A percentile compares a stretch with the other conserved stretches of the same genome.
phyloP scores from a whole-genome alignment of 208 protist genomes.

The Trypanosoma caninum region DNA sequence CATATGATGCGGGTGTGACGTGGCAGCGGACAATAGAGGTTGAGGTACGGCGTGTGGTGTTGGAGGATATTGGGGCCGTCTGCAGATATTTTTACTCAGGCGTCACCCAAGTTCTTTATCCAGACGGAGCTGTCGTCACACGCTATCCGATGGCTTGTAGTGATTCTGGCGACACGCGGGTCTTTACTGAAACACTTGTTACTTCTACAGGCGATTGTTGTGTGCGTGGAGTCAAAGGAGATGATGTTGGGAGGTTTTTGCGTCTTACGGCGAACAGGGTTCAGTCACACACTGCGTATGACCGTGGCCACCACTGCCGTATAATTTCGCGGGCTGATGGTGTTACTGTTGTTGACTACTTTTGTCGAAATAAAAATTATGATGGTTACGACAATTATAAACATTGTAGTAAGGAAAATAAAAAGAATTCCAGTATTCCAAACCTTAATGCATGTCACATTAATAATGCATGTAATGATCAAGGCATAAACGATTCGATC shows the following conservation, averaged over 20 bases:
- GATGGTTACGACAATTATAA: not conserved
- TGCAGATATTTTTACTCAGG: constrained; percentile 66
- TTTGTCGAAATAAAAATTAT: not conserved
- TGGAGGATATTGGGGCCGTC: constrained; percentile 50
- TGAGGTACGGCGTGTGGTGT: constrained; percentile 51
- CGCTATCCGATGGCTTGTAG: constrained; percentile 27
- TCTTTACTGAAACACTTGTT: constrained; percentile 42
- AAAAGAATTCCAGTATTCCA: not conserved
- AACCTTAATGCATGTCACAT: too few relatives aligned
- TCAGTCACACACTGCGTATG: constrained; percentile 30
- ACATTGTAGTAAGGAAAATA: not conserved
- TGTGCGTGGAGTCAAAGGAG: constrained; percentile 26
- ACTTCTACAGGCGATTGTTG: constrained; percentile 41
- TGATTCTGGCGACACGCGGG: not conserved
- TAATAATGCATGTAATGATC: not conserved
- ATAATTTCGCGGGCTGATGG: constrained; percentile 61
- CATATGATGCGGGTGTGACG: constrained; percentile 9
- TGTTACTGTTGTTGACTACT: constrained; percentile 53
- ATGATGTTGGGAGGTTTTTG: not conserved
- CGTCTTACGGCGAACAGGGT: not conserved
- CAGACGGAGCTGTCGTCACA: constrained; percentile 59
- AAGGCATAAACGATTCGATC: not conserved
- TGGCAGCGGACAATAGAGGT: constrained; percentile 44
- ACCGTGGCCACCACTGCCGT: constrained; percentile 47
- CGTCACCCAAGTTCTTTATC: constrained; percentile 50